A percentile compares a stretch with the other conserved stretches of the same genome.
phyloP scores from a whole-genome alignment of 805 yeast genomes.

The Teunomyces aglyptinius region DNA sequence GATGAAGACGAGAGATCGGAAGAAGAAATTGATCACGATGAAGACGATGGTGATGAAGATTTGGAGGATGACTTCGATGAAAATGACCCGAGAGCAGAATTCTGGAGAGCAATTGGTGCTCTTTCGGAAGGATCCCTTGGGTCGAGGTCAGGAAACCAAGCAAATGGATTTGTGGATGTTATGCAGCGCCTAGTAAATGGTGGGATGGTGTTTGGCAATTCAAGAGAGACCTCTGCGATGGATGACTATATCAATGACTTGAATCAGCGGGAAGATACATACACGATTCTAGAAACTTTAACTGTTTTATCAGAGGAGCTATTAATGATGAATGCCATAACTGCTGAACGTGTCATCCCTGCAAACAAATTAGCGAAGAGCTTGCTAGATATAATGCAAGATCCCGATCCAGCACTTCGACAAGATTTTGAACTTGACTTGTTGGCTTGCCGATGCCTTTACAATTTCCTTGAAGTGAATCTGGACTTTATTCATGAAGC shows the following conservation, averaged over 20 bases:
- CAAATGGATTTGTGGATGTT: slow-evolving; percentile 27
- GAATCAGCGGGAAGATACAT: slow-evolving; percentile 53
- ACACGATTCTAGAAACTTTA: slow-evolving; percentile 58
- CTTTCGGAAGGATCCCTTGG: slow-evolving; percentile 11
- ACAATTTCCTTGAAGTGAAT: slow-evolving; percentile 74
- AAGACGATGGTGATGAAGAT: slow-evolving; percentile 9
- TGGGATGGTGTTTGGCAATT: slow-evolving; percentile 19
- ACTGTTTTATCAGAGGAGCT: slow-evolving; percentile 63
- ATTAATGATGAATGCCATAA: slow-evolving; percentile 63
- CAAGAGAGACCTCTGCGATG: slow-evolving; percentile 27
- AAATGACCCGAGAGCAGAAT: slow-evolving; percentile 23
- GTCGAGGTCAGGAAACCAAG: neutral
- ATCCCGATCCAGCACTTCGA: slow-evolving; percentile 44
- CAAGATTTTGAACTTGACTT: slow-evolving; percentile 79
- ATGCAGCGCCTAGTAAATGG: slow-evolving; percentile 33
- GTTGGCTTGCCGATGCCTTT: slow-evolving; percentile 79
- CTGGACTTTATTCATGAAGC: slow-evolving; percentile 62
- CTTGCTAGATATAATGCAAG: slow-evolving; percentile 56
- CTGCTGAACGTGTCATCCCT: slow-evolving; percentile 66
- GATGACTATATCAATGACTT: slow-evolving; percentile 37
- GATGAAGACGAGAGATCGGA: slow-evolving; percentile 8
- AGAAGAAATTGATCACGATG: slow-evolving; percentile 11
- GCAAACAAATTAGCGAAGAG: slow-evolving; percentile 52
- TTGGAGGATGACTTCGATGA: slow-evolving; percentile 12
- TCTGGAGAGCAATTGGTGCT: slow-evolving; percentile 26